Evolutionary conservation across 2,329 filamentous ascomycete genomes (phyloP).

Genomic region (Diaporthe eres): DNA sequence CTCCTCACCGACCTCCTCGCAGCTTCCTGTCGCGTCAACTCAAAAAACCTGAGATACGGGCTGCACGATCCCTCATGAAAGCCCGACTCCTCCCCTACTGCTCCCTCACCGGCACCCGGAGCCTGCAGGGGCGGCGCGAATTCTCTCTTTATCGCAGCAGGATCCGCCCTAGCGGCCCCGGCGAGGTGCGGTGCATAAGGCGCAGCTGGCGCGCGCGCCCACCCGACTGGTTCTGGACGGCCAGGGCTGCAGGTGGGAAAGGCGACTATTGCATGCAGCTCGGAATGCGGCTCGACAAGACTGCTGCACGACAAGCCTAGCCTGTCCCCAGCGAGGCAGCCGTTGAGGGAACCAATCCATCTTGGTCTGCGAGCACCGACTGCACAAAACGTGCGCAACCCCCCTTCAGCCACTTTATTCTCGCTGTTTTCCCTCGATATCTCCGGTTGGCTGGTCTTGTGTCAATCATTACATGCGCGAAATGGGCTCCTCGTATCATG

Average conservation of each 20-base stretch:
- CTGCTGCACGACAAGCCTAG: not conserved
- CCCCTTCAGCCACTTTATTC: not conserved
- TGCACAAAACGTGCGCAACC: not conserved
- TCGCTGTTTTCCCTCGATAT: not conserved
- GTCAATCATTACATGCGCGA: not conserved
- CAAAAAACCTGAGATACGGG: not conserved
- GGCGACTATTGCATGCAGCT: constrained; percentile 32
- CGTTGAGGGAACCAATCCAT: not conserved
- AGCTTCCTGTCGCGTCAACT: not conserved
- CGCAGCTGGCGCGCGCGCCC: not conserved
- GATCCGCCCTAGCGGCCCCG: not conserved
- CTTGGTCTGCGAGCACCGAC: not conserved
- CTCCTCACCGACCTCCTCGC: not conserved
- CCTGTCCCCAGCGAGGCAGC: not conserved
- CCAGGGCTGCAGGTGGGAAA: constrained; percentile 11
- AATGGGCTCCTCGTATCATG: constrained; percentile 6
- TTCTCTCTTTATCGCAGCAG: not conserved
- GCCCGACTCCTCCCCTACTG: no score
- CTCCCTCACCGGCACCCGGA: constrained; percentile 8
- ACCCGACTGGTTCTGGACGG: constrained; percentile 24
- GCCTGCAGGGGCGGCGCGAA: constrained; percentile 11
- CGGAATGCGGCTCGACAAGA: constrained; percentile 23
- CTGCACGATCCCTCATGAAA: not conserved
- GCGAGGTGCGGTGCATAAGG: not conserved
- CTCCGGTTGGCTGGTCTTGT: not conserved